Evolutionary conservation across 2,329 filamentous ascomycete species (phyloP).

Genomic region (Karstenula rhodostoma): DNA sequence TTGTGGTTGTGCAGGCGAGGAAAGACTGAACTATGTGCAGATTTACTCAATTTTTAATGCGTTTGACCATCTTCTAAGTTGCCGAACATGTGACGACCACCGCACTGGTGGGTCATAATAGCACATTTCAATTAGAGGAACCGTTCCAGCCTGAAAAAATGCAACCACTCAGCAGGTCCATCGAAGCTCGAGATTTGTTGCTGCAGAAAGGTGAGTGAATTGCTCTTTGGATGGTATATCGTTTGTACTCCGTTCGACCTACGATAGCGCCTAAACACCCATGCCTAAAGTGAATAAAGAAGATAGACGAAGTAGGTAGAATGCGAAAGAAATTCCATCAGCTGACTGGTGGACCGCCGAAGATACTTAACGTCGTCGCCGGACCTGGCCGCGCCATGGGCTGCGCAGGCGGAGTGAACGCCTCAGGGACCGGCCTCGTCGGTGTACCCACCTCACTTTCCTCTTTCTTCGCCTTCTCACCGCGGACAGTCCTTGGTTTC

Average conservation of each 20-base stretch:
- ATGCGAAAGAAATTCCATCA: neutral
- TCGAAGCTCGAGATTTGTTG: too few species aligned
- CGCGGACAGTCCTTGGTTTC: constrained; percentile 22
- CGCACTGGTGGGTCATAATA: too few species aligned
- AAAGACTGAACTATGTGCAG: neutral
- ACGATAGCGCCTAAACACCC: too few species aligned
- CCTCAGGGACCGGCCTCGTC: neutral
- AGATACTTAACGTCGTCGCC: neutral
- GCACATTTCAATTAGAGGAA: too few species aligned
- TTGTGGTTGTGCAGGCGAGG: neutral
- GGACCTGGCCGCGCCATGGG: neutral
- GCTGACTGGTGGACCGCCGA: neutral
- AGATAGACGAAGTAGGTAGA: too few species aligned
- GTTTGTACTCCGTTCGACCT: too few species aligned
- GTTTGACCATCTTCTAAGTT: neutral
- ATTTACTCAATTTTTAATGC: neutral
- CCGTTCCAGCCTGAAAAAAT: too few species aligned
- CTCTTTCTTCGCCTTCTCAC: constrained; percentile 9
- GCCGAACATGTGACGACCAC: too few species aligned
- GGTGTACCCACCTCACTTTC: neutral
- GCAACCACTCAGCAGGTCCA: too few species aligned
- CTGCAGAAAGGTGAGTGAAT: too few species aligned
- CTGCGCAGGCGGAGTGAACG: neutral
- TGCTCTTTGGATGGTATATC: too few species aligned
- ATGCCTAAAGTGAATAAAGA: too few species aligned